Evolutionary conservation across 257 asterid species (phyloP).

Genomic region (Eucommia ulmoides): DNA sequence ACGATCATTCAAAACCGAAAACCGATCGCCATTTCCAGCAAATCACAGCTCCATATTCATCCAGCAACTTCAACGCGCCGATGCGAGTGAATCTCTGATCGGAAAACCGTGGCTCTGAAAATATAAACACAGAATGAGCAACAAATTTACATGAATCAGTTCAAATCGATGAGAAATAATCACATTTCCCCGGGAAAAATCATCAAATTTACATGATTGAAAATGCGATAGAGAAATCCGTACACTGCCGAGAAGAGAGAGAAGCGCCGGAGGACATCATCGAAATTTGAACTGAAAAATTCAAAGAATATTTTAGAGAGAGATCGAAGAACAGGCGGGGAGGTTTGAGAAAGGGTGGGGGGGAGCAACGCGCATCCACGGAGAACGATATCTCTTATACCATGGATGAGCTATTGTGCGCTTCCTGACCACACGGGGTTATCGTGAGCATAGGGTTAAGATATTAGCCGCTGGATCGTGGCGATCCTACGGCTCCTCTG

Average conservation of each 20-base stretch:
- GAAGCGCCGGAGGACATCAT: conserved; percentile 2
- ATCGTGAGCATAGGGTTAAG: conserved; percentile 20
- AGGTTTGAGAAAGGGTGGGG: conserved; percentile 12
- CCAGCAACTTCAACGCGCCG: not conserved
- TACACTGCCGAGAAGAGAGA: not conserved
- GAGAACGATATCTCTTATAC: conserved; percentile 20
- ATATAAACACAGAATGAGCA: not conserved
- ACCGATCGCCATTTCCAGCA: not conserved
- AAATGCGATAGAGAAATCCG: not conserved
- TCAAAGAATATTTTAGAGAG: conserved; percentile 4
- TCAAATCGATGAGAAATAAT: not conserved
- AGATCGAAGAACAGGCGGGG: conserved; percentile 24
- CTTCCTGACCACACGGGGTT: conserved; percentile 12
- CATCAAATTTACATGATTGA: no score
- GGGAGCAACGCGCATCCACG: conserved; percentile 21
- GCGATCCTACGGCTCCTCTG: not conserved
- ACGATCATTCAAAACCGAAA: not conserved
- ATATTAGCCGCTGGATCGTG: not conserved
- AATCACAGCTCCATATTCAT: not conserved
- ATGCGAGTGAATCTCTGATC: not conserved
- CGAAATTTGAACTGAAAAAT: conserved; percentile 3
- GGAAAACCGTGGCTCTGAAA: not conserved
- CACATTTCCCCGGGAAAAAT: not conserved
- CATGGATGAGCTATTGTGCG: conserved; percentile 25
- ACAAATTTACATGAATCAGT: not conserved